A percentile compares a stretch with the other conserved stretches of the same genome.
These are phyloP conservation scores for Apiotrichum sp. DNA, from an alignment of 1,284 basidiomycete genomes.

Conservation along the genomic window DNA sequence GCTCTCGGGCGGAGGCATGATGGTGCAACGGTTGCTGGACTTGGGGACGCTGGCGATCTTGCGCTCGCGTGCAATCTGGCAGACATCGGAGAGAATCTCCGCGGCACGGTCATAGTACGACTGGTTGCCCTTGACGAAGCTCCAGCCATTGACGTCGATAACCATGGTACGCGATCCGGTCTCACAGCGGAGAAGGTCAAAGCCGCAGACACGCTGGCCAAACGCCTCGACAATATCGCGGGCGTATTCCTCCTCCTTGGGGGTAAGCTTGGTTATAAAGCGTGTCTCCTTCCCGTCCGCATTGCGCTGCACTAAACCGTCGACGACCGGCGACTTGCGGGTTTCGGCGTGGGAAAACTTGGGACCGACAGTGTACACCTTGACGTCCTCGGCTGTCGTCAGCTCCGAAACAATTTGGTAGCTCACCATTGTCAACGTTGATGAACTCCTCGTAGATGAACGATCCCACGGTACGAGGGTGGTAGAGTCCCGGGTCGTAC, in stretches of 20 bases:
- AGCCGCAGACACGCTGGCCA: slow-evolving; percentile 96
- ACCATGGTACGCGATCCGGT: slow-evolving; percentile 80
- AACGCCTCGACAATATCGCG: slow-evolving; percentile 90
- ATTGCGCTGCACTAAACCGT: slow-evolving; percentile 93
- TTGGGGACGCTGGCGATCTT: slow-evolving; percentile 27
- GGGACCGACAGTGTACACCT: slow-evolving; percentile 97
- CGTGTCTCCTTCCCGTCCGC: slow-evolving; percentile 99
- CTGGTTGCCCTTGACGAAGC: slow-evolving; percentile 95
- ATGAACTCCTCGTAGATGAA: slow-evolving; percentile 99
- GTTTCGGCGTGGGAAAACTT: slow-evolving; percentile 98
- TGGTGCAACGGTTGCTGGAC: neutral
- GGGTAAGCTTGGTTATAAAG: slow-evolving; percentile 85
- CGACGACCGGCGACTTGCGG: slow-evolving; percentile 96
- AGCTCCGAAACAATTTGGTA: neutral
- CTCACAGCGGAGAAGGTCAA: slow-evolving; percentile 87
- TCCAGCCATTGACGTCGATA: slow-evolving; percentile 99
- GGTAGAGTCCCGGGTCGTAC: slow-evolving; percentile 72
- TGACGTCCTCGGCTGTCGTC: slow-evolving; percentile 78
- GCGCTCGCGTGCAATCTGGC: slow-evolving; percentile 48
- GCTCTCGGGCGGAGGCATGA: slow-evolving; percentile 25
- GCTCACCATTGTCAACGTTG: slow-evolving; percentile 79
- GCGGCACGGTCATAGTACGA: slow-evolving; percentile 92
- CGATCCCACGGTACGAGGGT: slow-evolving; percentile 87
- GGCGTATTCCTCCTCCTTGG: slow-evolving; percentile 86
- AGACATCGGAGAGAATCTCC: slow-evolving; percentile 81